Conservation (phyloP, 306 rosid genomes). For the Begonia peltatifolia region DNA sequence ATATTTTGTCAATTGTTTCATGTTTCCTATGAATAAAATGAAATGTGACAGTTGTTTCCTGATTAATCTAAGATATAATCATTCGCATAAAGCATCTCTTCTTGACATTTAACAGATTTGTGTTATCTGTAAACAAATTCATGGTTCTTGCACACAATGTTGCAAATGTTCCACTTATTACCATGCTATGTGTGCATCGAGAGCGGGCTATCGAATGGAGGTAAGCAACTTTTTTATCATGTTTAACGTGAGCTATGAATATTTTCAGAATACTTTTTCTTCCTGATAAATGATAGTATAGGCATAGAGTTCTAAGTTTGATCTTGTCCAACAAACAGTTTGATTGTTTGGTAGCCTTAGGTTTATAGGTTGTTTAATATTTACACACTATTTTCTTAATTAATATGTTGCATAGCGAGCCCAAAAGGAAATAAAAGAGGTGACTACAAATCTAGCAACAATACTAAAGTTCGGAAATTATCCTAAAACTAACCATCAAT, state of each 20-base stretch:
- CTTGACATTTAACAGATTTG: slow-evolving; percentile 65
- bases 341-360: no score
- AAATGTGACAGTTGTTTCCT: background rate
- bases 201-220: slow-evolving; percentile 99
- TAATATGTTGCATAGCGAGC: no score
- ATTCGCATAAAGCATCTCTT: background rate
- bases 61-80: background rate
- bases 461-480: no score
- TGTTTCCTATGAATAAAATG: background rate
- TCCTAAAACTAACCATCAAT: no score
- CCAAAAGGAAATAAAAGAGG: no score
- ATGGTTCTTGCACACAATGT: slow-evolving; percentile 97
- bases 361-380: no score
- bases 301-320: no score
- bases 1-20: slow-evolving; percentile 4
- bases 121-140: slow-evolving; percentile 94
- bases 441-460: no score
- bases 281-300: no score
- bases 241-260: background rate
- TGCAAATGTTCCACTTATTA: slow-evolving; percentile 98
- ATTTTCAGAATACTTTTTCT: no score
- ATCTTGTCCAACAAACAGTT: no score
- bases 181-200: slow-evolving; percentile 99
- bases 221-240: slow-evolving; percentile 26
- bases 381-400: no score